Evolutionary conservation across 164 flowering plant species (phyloP), one percentile per base, ranked within the genome.

Genomic region (Malania oleifera): DNA sequence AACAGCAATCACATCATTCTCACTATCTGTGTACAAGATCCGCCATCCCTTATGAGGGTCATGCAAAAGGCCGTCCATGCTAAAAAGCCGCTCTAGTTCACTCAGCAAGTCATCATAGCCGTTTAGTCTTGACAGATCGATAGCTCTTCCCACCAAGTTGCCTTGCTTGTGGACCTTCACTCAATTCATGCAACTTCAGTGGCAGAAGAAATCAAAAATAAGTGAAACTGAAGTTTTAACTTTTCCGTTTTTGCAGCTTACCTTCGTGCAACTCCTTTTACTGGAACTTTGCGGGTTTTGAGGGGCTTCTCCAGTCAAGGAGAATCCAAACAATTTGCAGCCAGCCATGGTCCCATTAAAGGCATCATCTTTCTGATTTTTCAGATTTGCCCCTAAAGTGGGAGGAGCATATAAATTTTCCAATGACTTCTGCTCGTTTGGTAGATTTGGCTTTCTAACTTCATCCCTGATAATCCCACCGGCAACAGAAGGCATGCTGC

Each of bases 91-190:
- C 65, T 92, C 98, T 22, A 92, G 81, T 54, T 92, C 93, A 25
- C 23, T 63, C 8, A 84, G 47, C 70, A 92, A 70, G 12, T 89
- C 98, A 50, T 52, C 57, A 47, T 92, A 92, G 28, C 91, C 73
- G 67, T 79, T 65, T 45, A 92, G 57, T 61, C 76, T 82, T 2
- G 93, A 80, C 56, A 92, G 88, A 75, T 89, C 95, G 56, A 92
- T 71, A 31, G 95, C 89, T 77, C 98, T 83, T 56, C 95, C 96
- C 18, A 92, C 93, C 69, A 81, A 58, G 69, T 75, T 85, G 10
- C 98, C 98, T 84, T 92, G 95, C 73, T 85, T 92, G 81, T 89
- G 96, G 77, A 92, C 96, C 96, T 92, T 73, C 64, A 73, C 51
- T 31, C 31, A 53, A 56, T 63, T 57, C 35, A 47, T 37, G 38